Percentiles rank a stretch among this genome's conserved stretches.
phyloP scores from a whole-genome alignment of 805 yeast genomes.

The Metschnikowia henanensis region DNA sequence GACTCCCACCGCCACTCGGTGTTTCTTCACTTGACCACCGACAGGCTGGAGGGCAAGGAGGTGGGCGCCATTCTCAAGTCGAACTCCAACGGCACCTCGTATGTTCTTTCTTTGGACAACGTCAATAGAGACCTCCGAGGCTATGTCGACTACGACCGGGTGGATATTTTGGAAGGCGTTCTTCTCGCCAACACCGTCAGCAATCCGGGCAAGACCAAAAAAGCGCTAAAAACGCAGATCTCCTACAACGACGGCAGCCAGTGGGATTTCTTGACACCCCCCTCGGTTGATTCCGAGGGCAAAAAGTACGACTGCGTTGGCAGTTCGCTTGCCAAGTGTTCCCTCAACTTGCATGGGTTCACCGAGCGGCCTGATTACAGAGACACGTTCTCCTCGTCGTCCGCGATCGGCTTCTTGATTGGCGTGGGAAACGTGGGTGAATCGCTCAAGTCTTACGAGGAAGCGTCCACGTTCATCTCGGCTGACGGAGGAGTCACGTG shows the following conservation, averaged over 20 bases:
- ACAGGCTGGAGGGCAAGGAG: conserved; percentile 48
- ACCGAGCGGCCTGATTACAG: conserved; percentile 84
- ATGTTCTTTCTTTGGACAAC: conserved; percentile 61
- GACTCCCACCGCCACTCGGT: conserved; percentile 72
- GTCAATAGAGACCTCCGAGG: conserved; percentile 78
- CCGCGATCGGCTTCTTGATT: conserved; percentile 85
- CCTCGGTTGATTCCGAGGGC: conserved; percentile 61
- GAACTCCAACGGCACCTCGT: conserved; percentile 88
- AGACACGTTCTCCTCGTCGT: conserved; percentile 83
- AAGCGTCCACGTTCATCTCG: conserved; percentile 72
- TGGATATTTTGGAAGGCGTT: conserved; percentile 84
- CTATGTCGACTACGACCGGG: conserved; percentile 84
- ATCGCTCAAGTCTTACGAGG: conserved; percentile 45
- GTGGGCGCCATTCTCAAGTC: conserved; percentile 84
- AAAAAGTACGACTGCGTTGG: conserved; percentile 54
- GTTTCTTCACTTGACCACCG: conserved; percentile 81
- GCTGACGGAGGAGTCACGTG: conserved; percentile 92
- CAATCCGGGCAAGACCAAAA: conserved; percentile 47
- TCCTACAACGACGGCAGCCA: conserved; percentile 91
- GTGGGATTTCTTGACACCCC: conserved; percentile 76
- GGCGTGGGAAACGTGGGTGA: conserved; percentile 95
- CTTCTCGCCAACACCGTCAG: conserved; percentile 68
- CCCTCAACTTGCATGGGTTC: conserved; percentile 84
- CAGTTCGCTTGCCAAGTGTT: conserved; percentile 57
- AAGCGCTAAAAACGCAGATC: conserved; percentile 67